Evolutionary conservation across 2,329 filamentous ascomycete genomes (phyloP).

Genomic region (Fusarium burgessii): DNA sequence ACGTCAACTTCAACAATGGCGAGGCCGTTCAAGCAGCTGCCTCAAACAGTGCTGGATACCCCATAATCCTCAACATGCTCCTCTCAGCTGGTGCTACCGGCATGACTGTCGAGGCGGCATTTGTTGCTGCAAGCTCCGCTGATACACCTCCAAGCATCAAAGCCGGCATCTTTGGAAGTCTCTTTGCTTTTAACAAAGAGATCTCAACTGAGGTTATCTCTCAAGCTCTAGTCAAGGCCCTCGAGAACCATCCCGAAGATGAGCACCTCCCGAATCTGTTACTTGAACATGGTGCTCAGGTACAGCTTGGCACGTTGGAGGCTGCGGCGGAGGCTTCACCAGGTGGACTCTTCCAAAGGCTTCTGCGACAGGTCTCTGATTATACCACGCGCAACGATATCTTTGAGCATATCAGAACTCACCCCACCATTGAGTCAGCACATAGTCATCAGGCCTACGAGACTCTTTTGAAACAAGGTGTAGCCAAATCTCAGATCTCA

Average conservation of each 20-base stretch:
- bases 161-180: not conserved
- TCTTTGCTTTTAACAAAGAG: not conserved
- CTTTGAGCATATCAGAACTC: not conserved
- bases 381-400: not conserved
- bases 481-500: not conserved
- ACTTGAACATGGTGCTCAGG: not conserved
- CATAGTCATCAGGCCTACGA: not conserved
- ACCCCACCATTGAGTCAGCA: not conserved
- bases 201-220: not conserved
- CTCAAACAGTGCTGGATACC: not conserved
- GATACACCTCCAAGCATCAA: not conserved
- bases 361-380: not conserved
- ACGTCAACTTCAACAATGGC: slow-evolving; percentile 16
- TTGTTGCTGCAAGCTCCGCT: slow-evolving; percentile 2
- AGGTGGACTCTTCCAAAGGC: not conserved
- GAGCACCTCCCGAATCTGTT: not conserved
- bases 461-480: not conserved
- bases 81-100: not conserved
- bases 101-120: not conserved
- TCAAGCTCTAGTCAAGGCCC: not conserved
- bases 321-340: not conserved
- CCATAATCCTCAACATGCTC: slow-evolving; percentile 7
- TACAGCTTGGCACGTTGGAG: not conserved
- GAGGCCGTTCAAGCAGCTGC: slow-evolving; percentile 11
- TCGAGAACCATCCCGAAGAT: slow-evolving; percentile 11